Conservation (phyloP, 768 basidiomycete species). For the Suillus subluteus region DNA sequence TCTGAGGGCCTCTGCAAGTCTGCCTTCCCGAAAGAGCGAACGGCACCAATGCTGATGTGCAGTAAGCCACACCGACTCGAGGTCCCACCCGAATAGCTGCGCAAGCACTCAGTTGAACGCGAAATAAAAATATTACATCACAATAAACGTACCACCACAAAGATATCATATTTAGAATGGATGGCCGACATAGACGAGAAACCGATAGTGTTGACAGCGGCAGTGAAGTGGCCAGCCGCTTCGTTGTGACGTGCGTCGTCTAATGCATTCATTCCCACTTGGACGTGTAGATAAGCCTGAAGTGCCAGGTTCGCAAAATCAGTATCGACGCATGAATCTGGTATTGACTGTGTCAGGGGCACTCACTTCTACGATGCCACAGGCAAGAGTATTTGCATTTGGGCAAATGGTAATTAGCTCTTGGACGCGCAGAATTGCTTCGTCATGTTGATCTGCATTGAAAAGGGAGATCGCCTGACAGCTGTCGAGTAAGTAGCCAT, state of each 20-base stretch:
- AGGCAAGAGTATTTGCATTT: background rate
- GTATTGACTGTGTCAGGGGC: background rate
- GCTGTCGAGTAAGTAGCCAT: background rate
- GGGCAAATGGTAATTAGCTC: background rate
- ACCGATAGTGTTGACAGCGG: background rate
- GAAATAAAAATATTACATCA: background rate
- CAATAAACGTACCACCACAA: background rate
- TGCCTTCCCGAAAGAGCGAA: background rate
- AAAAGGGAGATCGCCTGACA: background rate
- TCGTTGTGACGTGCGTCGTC: background rate
- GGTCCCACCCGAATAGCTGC: background rate
- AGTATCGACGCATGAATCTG: background rate
- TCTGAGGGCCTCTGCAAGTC: background rate
- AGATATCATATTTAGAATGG: background rate
- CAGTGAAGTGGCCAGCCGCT: background rate
- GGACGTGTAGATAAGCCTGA: constrained; percentile 1
- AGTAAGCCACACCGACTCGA: background rate
- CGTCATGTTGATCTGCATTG: background rate
- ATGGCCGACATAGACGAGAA: background rate
- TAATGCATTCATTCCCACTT: background rate
- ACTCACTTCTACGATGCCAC: background rate
- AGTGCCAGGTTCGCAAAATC: background rate
- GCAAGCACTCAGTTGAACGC: background rate
- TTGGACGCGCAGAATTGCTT: background rate
- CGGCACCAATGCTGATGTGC: background rate